Conservation (phyloP, 805 yeast genomes). For the Candida pseudofarinosa region DNA sequence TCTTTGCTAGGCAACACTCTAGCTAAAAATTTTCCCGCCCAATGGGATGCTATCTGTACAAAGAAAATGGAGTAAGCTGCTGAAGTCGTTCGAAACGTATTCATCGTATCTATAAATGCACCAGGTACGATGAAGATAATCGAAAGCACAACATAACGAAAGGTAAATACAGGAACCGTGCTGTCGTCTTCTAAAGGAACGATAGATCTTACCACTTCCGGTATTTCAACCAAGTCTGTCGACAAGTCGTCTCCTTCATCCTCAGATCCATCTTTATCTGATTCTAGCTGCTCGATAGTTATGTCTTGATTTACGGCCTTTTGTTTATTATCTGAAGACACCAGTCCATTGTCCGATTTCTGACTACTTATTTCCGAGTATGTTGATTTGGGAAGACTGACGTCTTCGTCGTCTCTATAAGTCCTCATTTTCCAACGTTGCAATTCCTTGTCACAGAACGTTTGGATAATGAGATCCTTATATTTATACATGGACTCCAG, state of each 20-base stretch:
- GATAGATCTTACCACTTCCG: constrained; percentile 29
- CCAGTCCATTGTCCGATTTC: not conserved
- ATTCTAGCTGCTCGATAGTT: not conserved
- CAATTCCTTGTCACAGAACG: too few species aligned
- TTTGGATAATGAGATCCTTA: too few species aligned
- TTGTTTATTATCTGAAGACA: not conserved
- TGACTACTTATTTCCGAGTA: too few species aligned
- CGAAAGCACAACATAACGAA: constrained; percentile 31
- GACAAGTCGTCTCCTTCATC: constrained; percentile 7
- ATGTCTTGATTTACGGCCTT: not conserved
- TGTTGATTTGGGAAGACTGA: too few species aligned
- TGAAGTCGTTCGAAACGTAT: constrained; percentile 40
- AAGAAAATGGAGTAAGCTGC: constrained; percentile 51
- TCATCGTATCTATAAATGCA: constrained; percentile 40
- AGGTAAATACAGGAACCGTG: constrained; percentile 32
- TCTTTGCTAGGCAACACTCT: constrained; percentile 31
- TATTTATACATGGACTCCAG: too few species aligned
- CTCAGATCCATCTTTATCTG: not conserved
- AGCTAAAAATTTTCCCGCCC: constrained; percentile 46
- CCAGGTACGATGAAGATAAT: constrained; percentile 37
- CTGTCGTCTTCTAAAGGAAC: constrained; percentile 40
- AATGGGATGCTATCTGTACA: constrained; percentile 48
- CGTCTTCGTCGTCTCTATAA: too few species aligned
- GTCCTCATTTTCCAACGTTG: too few species aligned
- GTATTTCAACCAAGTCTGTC: constrained; percentile 23